Conservation (phyloP, 2,329 filamentous ascomycete genomes). For the Talaromyces sp. region DNA sequence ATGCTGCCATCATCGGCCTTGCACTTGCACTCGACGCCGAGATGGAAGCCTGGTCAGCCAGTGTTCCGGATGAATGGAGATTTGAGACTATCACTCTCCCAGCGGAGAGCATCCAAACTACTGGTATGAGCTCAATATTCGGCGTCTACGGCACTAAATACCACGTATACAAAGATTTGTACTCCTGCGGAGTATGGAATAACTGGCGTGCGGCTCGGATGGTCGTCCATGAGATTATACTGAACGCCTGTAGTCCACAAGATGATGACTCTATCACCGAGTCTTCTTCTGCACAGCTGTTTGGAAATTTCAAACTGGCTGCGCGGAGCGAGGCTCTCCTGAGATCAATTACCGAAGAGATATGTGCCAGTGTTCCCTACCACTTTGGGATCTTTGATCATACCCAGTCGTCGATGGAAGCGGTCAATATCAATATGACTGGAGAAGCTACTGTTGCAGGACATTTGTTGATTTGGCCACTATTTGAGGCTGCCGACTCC, state of each 20-base stretch:
- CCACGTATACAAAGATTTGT: constrained; percentile 12
- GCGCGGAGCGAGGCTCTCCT: constrained; percentile 6
- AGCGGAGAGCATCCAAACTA: neutral
- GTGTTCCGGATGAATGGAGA: constrained; percentile 5
- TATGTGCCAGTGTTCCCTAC: constrained; percentile 16
- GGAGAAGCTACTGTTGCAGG: constrained; percentile 3
- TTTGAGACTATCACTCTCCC: constrained; percentile 11
- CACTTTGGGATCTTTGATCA: constrained; percentile 9
- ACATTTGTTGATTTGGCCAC: constrained; percentile 12
- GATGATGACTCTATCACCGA: no score
- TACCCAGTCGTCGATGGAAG: neutral
- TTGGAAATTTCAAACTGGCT: neutral
- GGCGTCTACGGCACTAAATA: constrained; percentile 14
- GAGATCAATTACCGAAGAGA: constrained; percentile 11
- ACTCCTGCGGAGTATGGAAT: constrained; percentile 13
- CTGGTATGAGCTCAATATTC: neutral
- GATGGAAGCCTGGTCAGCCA: constrained; percentile 9
- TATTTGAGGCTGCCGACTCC: constrained; percentile 15
- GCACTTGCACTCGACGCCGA: constrained; percentile 12
- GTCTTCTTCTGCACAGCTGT: neutral
- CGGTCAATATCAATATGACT: neutral
- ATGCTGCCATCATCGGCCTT: constrained; percentile 5
- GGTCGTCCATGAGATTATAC: constrained; percentile 15
- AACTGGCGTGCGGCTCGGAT: constrained; percentile 13
- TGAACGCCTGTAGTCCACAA: neutral